Evolutionary conservation across 2,329 filamentous ascomycete genomes (phyloP).

Genomic region (Camillea tinctor): DNA sequence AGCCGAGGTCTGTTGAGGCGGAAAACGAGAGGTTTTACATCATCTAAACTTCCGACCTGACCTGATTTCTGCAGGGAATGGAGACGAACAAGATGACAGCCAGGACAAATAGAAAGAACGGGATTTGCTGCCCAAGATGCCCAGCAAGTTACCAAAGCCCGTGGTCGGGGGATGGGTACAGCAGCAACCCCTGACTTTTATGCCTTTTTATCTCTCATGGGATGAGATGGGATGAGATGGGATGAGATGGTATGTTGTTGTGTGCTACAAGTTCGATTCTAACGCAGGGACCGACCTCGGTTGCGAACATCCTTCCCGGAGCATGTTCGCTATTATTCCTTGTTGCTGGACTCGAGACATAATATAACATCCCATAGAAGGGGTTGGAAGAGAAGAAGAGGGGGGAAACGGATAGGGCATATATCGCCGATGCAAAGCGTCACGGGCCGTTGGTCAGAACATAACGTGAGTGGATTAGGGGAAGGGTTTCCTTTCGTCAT

Average conservation of each 20-base stretch:
- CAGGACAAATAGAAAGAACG: neutral
- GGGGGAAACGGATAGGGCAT: neutral
- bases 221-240: no score
- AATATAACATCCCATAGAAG: neutral
- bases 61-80: neutral
- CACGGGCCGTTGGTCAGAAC: slow-evolving; percentile 4
- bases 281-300: neutral
- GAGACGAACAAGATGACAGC: neutral
- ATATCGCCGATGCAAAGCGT: slow-evolving; percentile 4
- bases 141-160: neutral
- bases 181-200: neutral
- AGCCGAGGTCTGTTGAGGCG: neutral
- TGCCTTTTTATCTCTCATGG: no score
- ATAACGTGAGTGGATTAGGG: slow-evolving; percentile 1
- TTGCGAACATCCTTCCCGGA: neutral
- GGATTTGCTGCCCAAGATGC: no score
- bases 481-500: slow-evolving; percentile 1
- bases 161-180: neutral
- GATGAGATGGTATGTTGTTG: no score
- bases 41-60: neutral
- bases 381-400: slow-evolving; percentile 6
- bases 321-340: no score
- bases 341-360: no score
- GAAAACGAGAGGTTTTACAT: neutral
- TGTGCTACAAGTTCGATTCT: no score